Percentiles rank a stretch among this genome's conserved stretches.
phyloP scores from a whole-genome alignment of 441 rosid genomes.

The Cnidoscolus chayamansa region DNA sequence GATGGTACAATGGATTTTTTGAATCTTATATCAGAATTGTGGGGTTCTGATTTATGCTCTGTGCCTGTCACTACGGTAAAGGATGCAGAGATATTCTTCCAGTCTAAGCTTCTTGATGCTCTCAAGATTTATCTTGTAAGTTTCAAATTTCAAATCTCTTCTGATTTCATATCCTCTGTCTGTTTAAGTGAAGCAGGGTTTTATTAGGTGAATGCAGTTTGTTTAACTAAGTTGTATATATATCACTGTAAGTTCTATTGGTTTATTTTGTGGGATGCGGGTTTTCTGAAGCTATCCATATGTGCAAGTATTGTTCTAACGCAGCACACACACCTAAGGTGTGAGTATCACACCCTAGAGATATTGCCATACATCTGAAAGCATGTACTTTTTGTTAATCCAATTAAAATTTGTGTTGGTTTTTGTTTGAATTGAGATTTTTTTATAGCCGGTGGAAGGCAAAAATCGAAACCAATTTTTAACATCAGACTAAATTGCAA shows the following conservation, averaged over 20 bases:
- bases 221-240: constrained; percentile 4
- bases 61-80: constrained; percentile 34
- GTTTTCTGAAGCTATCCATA: background rate
- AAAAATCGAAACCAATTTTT: background rate
- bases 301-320: background rate
- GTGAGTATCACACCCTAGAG: background rate
- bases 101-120: constrained; percentile 71
- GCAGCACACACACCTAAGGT: background rate
- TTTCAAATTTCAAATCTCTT: constrained; percentile 11
- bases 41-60: constrained; percentile 51
- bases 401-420: background rate
- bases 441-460: background rate
- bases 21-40: constrained; percentile 55
- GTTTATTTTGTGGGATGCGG: background rate
- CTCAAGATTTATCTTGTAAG: constrained; percentile 71
- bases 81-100: constrained; percentile 62
- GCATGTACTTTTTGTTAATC: background rate
- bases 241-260: background rate
- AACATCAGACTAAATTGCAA: too few species aligned
- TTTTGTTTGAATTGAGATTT: background rate
- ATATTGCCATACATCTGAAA: background rate
- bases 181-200: constrained; percentile 6
- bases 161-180: background rate
- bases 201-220: constrained; percentile 5
- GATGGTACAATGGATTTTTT: constrained; percentile 45